Base-by-base conservation (phyloP, 176 grass and related monocot species). In the Areca catechu region DNA sequence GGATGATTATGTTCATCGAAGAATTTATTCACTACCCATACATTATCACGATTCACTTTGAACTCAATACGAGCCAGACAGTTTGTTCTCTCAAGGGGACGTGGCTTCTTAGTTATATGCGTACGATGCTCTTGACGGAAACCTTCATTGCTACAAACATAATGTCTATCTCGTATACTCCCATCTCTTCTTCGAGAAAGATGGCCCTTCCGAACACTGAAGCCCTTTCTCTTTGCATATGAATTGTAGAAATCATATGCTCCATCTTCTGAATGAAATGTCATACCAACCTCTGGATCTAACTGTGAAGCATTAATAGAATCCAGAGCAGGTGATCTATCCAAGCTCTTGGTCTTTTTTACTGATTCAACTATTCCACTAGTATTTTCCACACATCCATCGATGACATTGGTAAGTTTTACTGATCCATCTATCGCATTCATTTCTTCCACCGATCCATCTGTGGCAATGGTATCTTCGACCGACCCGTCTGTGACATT, bases 101-200 rank as follows among this genome's bases (percentile, higher is more conserved):
- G 62, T 18, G 78, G 65, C 58, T 74, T 80, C 22, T 63, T 74
- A 17, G 78, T 70, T n/a, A 80, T 64, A 61, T 74, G 78, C 20
- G 71, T 58, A n/a, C 17, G 65, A 62, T 74, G 78, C 5, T 51
- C 59, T 55, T 80, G 70, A 5, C 70, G 69, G 14, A 28, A 58
- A 29, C 78, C 78, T 67, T 80, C 78, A 53, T 74, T 74, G 43
- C 78, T 80, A 70, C 78, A 80, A 22, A 80, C 54, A 48, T 74
- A 80, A 65, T 80, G 71, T n/a, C 71, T 58, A 55, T 67, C 58
- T 24, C 67, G 57, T 62, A 80, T 73, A 3, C 71, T 61, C 14
- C 65, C 57, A 51, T 80, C 78, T 73, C 71, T 79, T 67, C 77
- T 79, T 61, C 69, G 69, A 73, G 70, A 80, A 68, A 80, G 70